Conservation (phyloP, 108 stramenopile genomes). For the Tribonema minus region DNA sequence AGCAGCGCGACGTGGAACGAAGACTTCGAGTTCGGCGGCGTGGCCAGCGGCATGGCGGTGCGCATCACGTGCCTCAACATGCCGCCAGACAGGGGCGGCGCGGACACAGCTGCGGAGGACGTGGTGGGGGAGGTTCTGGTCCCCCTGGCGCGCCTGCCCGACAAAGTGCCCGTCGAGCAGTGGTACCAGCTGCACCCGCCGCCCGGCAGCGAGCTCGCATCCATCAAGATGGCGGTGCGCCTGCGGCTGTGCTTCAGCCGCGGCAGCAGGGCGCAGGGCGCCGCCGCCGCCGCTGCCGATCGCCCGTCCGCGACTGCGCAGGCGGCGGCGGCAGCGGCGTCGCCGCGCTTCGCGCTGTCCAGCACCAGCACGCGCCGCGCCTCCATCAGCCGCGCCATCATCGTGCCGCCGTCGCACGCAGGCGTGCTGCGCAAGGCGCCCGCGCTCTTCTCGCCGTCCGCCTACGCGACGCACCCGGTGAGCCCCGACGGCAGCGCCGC, state of each 20-base stretch:
- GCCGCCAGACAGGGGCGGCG: neutral
- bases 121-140: conserved; percentile 41
- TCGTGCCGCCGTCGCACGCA: too few species aligned
- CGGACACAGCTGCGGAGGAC: neutral
- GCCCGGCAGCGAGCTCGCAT: conserved; percentile 1
- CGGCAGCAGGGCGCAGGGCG: neutral
- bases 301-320: neutral
- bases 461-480: too few species aligned
- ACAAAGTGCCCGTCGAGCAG: conserved; percentile 37
- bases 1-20: conserved; percentile 24
- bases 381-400: too few species aligned
- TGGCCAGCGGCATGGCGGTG: conserved; percentile 7
- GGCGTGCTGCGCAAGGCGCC: too few species aligned
- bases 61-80: conserved; percentile 21
- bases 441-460: too few species aligned
- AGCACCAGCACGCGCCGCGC: too few species aligned
- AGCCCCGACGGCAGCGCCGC: too few species aligned
- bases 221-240: conserved; percentile 15
- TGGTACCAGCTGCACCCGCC: conserved; percentile 43
- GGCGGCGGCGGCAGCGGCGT: neutral
- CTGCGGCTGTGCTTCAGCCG: conserved; percentile 29
- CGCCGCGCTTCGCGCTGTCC: neutral
- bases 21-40: conserved; percentile 19
- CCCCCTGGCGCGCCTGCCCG: conserved; percentile 32
- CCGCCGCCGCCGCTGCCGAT: neutral